Base-by-base conservation (phyloP, 768 basidiomycete genomes). In the Exidia glandulosa region DNA sequence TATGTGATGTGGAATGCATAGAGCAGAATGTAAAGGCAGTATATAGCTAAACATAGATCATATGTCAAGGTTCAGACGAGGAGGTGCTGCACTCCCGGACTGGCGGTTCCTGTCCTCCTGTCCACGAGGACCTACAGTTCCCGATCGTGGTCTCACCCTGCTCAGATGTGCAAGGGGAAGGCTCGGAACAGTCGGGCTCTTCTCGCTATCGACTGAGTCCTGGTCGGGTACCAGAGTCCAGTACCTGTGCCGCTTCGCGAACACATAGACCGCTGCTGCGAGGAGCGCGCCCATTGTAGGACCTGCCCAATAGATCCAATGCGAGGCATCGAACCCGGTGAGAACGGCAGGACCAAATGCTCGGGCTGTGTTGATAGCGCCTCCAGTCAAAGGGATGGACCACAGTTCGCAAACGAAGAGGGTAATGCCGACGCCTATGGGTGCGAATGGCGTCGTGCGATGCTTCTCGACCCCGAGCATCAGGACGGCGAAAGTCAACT, bases 261-360 rank as follows among this genome's bases (percentile, higher is more conserved):
- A 62, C 32, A 75, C 67, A 66, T 87, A 89, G 64, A 88, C 77
- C 6, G 66, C 76, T 19, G 80, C 75, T 32, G n/a, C 84, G 7
- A 89, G 74, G 13, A 88, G 68, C 4, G 84, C 77, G 31, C 88
- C 87, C 25, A 88, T 73, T 59, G 79, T 79, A 1, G 86, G 86
- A 41, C 88, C 87, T 7, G 87, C 71, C n/a, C n/a, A n/a, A n/a
- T n/a, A n/a, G n/a, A 86, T 76, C 85, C 84, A 87, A 45, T 87
- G 86, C 5, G 72, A 60, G 23, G 68, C 62, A 52, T 78, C 75
- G 66, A 86, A 87, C n/a, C n/a, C n/a, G 23, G 80, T 77, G 33
- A 87, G 74, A 2, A 81, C 83, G 3, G 86, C 83, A 1, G 86
- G 86, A 2, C 86, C 86, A 68, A 86, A 87, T 0, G 86, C 69